Evolutionary conservation across 2,329 filamentous ascomycete genomes (phyloP), one percentile per base, ranked within the genome.

Genomic region (Scolecobasidium constrictum): DNA sequence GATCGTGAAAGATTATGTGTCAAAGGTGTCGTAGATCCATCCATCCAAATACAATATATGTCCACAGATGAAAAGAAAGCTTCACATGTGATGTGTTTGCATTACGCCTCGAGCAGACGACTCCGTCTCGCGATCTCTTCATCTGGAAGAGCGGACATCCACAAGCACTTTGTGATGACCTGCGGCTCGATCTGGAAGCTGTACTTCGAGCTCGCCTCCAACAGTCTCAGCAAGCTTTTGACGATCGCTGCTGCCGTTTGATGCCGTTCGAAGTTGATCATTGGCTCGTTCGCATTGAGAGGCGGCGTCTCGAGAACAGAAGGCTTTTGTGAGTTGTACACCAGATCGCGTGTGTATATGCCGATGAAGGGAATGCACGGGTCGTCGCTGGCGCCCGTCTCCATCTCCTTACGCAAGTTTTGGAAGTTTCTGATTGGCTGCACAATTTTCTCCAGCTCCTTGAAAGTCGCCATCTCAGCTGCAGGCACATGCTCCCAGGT

Each of bases 331-430:
- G 81, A 78, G 53, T 88, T 90, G 67, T 84, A 86, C 35, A 88
- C 75, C 33, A 92, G 68, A 56, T 92, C 85, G 54, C 88, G 84
- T 2, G 83, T 90, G 59, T 92, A 92, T 43, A 81, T 66, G 17
- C 80, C 85, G 38, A 92, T 82, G 56, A 92, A 90, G 0, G 85
- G 85, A 47, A 92, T 88, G 52, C 85, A 90, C 2, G 83, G 83
- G 28, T 72, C 70, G 42, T 85, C 79, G 2, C 75, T 75, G 46
- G 68, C 68, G 16, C 68, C 67, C 6, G 68, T 71, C 59, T 92
- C 85, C 85, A 90, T 92, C 61, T 90, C 85, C 1, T 78, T 73
- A 34, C 85, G 75, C 13, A 92, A 69, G 49, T 75, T 81, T 58
- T 83, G 73, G 52, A 90, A 92, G 57, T 90, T 92, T 49, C 79